Evolutionary conservation across 768 basidiomycete species (phyloP), one percentile per base, ranked within the genome.

Genomic region (Suillus alpinus): DNA sequence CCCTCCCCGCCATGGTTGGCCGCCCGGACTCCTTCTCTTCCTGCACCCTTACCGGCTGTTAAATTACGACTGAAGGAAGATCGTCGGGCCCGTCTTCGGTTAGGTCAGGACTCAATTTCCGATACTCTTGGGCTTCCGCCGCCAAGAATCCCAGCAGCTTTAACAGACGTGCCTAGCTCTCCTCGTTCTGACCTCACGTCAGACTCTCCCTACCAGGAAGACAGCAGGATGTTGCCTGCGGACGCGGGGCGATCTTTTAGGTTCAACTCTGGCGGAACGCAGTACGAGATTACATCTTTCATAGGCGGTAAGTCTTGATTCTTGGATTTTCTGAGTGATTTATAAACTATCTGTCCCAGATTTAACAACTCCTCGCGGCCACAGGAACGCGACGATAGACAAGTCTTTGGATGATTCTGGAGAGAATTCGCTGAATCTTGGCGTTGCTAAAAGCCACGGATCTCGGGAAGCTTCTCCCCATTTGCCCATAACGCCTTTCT

Each of bases 251-350:
- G 62, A 44, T 50, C 55, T 46, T 57, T 63, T 23, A 71, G 74
- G 59, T 68, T 72, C 52, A 73, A 76, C 47, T 83, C 84, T n/a
- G 72, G 67, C 12, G 84, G 76, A 14, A 86, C 81, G 0, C 83
- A 81, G 60, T 89, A 85, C 66, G 88, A 90, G 60, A 86, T 90
- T 20, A 91, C 88, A 16, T 90, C 89, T 1, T 90, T 91, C 68
- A 88, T 91, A 63, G 84, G 75, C 46, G 70, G 82, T 81, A 60
- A 61, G 81, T 64, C 56, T 64, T 37, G 5, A 41, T 23, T 4
- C 41, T 37, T 47, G 36, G 1, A 57, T 46, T 31, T 66, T 41
- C 39, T 58, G 36, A 32, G 12, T 31, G 20, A 2, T 10, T 56
- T 20, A 31, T 34, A 29, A 47, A 73, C 41, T 9, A 37, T 20